Evolutionary conservation across 345 rosid species (phyloP).

Genomic region (Dimocarpus longan): DNA sequence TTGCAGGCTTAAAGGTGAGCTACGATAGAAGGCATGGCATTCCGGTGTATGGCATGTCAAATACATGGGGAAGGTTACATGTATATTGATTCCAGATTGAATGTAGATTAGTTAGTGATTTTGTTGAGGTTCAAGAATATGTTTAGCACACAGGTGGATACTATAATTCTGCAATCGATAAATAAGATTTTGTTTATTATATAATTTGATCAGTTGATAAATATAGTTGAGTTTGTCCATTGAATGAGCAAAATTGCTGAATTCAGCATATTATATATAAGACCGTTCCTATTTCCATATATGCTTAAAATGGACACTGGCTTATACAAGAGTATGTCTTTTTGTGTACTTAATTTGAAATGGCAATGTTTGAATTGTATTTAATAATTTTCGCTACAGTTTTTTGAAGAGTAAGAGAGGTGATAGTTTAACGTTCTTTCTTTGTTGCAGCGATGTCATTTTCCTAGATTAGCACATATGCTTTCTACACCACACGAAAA

Average conservation of each 20-base stretch:
- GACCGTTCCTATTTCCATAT: neutral
- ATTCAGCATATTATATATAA: conserved; percentile 1
- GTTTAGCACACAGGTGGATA: conserved; percentile 25
- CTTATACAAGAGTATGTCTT: too few species aligned
- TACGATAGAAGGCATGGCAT: conserved; percentile 9
- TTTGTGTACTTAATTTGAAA: too few species aligned
- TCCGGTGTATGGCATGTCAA: conserved; percentile 19
- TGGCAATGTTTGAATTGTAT: too few species aligned
- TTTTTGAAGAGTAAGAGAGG: neutral
- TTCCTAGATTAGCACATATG: too few species aligned
- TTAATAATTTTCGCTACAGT: too few species aligned
- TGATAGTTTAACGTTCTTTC: neutral
- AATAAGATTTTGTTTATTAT: conserved; percentile 12
- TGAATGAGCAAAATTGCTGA: conserved; percentile 13
- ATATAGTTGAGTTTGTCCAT: conserved; percentile 22
- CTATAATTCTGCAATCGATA: conserved; percentile 20
- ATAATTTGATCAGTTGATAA: conserved; percentile 22
- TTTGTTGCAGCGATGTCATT: neutral
- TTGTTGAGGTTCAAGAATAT: conserved; percentile 21
- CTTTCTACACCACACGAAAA: too few species aligned
- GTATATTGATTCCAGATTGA: conserved; percentile 37
- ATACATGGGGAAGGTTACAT: conserved; percentile 26
- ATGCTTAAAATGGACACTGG: neutral
- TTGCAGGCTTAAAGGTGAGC: conserved; percentile 35
- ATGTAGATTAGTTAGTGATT: conserved; percentile 35